Evolutionary conservation across 2,329 filamentous ascomycete species (phyloP).

Genomic region (Plectosphaerella cucumerina): DNA sequence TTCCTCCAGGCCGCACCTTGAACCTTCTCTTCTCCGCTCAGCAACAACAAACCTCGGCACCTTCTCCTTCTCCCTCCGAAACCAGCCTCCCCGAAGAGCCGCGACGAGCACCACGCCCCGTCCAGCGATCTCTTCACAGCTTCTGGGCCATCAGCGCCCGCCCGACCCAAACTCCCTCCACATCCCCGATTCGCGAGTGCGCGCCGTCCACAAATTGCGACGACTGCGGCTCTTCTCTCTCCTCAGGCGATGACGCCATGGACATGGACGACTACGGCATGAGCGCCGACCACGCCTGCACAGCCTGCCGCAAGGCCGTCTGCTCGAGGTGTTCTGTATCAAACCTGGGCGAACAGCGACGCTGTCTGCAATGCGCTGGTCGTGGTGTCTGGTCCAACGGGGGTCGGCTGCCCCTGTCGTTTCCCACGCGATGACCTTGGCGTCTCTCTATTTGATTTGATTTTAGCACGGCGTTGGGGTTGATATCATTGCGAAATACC

Average conservation of each 20-base stretch:
- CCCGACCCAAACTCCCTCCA: constrained; percentile 17
- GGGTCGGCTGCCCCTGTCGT: not conserved
- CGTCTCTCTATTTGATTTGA: too few relatives aligned
- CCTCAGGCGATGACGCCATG: constrained; percentile 20
- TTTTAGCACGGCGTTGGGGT: not conserved
- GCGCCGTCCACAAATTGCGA: constrained; percentile 40
- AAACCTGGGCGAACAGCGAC: constrained; percentile 49
- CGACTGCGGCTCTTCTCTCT: constrained; percentile 42
- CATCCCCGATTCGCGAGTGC: constrained; percentile 13
- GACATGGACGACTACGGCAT: constrained; percentile 28
- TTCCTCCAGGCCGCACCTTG: constrained; percentile 49
- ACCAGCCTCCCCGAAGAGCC: constrained; percentile 11
- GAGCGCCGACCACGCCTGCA: constrained; percentile 32
- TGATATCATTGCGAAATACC: not conserved
- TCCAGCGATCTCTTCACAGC: constrained; percentile 52
- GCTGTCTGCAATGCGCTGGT: constrained; percentile 49
- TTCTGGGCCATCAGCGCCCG: constrained; percentile 55
- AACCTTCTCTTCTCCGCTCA: constrained; percentile 55
- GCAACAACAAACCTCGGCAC: constrained; percentile 23
- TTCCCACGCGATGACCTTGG: not conserved
- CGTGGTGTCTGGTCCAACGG: constrained; percentile 18
- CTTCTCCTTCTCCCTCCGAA: constrained; percentile 2
- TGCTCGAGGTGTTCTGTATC: constrained; percentile 58
- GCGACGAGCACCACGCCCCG: constrained; percentile 6
- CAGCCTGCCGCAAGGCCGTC: constrained; percentile 49